Evolutionary conservation across 108 stramenopile genomes (phyloP).

Genomic region (Skeletonema marinoi): DNA sequence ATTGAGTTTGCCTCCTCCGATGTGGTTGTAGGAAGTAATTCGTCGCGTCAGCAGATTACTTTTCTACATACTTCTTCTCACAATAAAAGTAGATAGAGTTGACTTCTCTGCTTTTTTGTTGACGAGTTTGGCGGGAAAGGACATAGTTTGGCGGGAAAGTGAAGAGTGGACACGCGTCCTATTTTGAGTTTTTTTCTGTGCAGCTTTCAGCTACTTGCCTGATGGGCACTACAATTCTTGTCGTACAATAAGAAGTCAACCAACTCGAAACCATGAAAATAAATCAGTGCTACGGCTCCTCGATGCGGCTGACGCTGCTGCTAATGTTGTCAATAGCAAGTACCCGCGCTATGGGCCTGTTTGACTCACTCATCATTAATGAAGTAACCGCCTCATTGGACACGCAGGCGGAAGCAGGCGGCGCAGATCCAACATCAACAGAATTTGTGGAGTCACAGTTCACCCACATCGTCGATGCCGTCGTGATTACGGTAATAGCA

Average conservation of each 20-base stretch:
- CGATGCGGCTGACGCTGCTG: not conserved
- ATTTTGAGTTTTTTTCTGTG: too few species aligned
- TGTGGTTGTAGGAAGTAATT: not conserved
- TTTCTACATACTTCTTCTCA: too few species aligned
- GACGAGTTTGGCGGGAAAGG: too few species aligned
- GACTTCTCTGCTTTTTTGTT: too few species aligned
- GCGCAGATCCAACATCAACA: not conserved
- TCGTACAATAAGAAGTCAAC: too few species aligned
- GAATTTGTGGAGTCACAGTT: not conserved
- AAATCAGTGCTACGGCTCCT: constrained; percentile 1
- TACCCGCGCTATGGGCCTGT: not conserved
- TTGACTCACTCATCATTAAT: not conserved
- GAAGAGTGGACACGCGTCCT: too few species aligned
- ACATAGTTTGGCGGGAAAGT: too few species aligned
- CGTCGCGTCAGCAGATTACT: too few species aligned
- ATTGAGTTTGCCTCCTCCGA: not conserved
- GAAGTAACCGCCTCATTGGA: not conserved
- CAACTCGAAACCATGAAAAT: not conserved
- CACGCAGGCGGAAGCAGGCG: not conserved
- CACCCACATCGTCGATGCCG: not conserved
- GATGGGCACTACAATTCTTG: too few species aligned
- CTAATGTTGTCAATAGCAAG: not conserved
- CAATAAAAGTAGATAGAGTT: too few species aligned
- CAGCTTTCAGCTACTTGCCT: too few species aligned
- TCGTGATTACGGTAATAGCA: not conserved